Evolutionary conservation across 1,284 basidiomycete genomes (phyloP).

Genomic region (Cryptococcus depauperatus): DNA sequence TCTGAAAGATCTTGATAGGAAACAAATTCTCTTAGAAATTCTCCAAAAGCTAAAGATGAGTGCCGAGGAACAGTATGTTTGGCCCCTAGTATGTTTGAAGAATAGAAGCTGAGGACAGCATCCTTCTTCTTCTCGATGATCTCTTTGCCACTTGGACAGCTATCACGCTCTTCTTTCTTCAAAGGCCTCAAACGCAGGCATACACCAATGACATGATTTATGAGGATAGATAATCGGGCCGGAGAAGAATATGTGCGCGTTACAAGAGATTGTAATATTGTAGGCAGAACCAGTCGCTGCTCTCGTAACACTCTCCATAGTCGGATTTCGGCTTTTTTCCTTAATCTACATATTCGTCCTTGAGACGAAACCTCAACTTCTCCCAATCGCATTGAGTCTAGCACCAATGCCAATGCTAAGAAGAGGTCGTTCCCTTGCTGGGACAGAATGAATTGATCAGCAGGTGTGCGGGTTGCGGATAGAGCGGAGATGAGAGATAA

Average conservation of each 20-base stretch:
- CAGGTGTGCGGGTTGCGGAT: conserved; percentile 15
- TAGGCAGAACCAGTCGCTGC: conserved; percentile 24
- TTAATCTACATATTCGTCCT: conserved; percentile 17
- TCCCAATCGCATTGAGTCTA: conserved; percentile 29
- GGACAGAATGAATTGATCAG: conserved; percentile 19
- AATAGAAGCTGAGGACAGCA: conserved; percentile 30
- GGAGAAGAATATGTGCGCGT: conserved; percentile 22
- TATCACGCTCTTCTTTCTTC: conserved; percentile 16
- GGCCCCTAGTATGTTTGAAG: conserved; percentile 33
- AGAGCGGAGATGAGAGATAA: conserved; percentile 29
- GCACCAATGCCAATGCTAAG: conserved; percentile 28
- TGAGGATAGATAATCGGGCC: conserved; percentile 25
- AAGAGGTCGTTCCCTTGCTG: conserved; percentile 31
- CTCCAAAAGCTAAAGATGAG: conserved; percentile 22
- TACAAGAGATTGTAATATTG: conserved; percentile 26
- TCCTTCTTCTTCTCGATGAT: conserved; percentile 32
- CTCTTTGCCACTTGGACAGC: conserved; percentile 10
- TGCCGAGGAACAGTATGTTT: conserved; percentile 31
- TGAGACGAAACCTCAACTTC: conserved; percentile 14
- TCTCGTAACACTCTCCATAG: conserved; percentile 33
- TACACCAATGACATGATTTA: conserved; percentile 38
- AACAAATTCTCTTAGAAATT: conserved; percentile 31
- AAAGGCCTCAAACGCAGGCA: conserved; percentile 25
- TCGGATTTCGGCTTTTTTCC: conserved; percentile 30
- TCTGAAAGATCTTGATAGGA: conserved; percentile 23